phyloP scores from a whole-genome alignment of 140 eudicot species.

The Cichorium intybus region DNA sequence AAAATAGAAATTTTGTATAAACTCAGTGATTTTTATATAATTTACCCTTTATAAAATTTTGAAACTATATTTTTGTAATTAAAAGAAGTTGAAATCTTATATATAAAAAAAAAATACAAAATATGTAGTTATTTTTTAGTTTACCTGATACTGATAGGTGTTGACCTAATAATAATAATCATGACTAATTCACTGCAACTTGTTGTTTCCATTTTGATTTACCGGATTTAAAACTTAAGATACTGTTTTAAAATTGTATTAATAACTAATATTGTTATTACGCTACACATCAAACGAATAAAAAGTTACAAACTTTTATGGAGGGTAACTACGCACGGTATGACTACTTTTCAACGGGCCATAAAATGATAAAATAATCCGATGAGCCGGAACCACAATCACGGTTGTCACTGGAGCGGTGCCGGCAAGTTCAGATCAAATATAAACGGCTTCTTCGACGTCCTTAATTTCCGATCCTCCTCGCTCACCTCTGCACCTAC shows the following conservation, averaged over 20 bases:
- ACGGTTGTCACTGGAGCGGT: constrained; percentile 33
- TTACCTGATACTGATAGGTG: too few species aligned
- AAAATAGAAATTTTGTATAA: too few species aligned
- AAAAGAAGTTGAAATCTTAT: too few species aligned
- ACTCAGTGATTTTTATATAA: too few species aligned
- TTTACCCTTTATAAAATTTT: too few species aligned
- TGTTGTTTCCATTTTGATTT: too few species aligned
- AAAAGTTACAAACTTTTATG: neutral
- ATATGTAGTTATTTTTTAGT: too few species aligned
- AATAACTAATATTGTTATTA: neutral
- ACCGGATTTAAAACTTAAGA: neutral
- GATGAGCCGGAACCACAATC: constrained; percentile 3
- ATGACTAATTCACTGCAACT: too few species aligned
- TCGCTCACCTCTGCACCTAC: constrained; percentile 29
- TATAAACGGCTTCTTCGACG: constrained; percentile 37
- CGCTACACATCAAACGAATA: neutral
- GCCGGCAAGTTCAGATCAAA: constrained; percentile 62
- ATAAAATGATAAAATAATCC: neutral
- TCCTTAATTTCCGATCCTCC: constrained; percentile 19
- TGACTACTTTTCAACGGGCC: neutral
- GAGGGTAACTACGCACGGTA: neutral
- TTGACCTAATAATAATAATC: too few species aligned
- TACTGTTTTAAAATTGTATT: neutral
- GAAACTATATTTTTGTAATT: too few species aligned
- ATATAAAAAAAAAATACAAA: too few species aligned